Base-by-base conservation (phyloP, 768 basidiomycete genomes). In the Gloeopeniophorella convolvens region DNA sequence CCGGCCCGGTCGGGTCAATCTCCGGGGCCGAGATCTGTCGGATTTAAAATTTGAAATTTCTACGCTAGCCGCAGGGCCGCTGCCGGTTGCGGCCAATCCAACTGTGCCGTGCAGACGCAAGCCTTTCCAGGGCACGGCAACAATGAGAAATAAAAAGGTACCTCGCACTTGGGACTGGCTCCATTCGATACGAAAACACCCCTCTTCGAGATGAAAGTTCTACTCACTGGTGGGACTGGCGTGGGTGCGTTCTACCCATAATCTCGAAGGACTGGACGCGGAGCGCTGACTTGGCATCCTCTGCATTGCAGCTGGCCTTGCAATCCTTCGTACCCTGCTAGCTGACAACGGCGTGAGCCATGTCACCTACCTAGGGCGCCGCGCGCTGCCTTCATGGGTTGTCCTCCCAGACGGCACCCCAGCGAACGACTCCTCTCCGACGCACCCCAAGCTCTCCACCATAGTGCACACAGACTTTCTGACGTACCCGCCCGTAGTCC, bases 291-390 rank as follows among this genome's bases (percentile, higher is more conserved):
- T n/a, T n/a, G n/a, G n/a, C n/a, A 6, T 16, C 32, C 16, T 40
- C 13, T 10, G 21, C n/a, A n/a, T n/a, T n/a, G 28, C 48, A 51
- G 56, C 56, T n/a, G 60, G 59, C 24, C 53, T 61, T 6, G 50
- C 48, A 15, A 42, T 51, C 10, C 42, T 55, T 4, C 54, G 54
- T 33, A 42, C 50, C 41, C 56, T 42, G 28, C 48, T 60, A 7
- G 47, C 45, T n/a, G 45, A 54, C 16, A 32, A 53, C 13, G 41
- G 28, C 7, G 24, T 61, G 27, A 53, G 52, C 10, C 51, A 37
- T 13, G 40, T 61, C 27, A 55, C 60, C 6, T 39, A 57, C 18
- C 59, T 61, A n/a, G 45, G 56, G 6, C 52, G 60, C 24, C 56
- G 56, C 31, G 50, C 54, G 3, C 33, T 55, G 24, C 51, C 51